Evolutionary conservation across 2,329 filamentous ascomycete genomes (phyloP), one percentile per base, ranked within the genome.

Genomic region (Corniculantispora saksenae): DNA sequence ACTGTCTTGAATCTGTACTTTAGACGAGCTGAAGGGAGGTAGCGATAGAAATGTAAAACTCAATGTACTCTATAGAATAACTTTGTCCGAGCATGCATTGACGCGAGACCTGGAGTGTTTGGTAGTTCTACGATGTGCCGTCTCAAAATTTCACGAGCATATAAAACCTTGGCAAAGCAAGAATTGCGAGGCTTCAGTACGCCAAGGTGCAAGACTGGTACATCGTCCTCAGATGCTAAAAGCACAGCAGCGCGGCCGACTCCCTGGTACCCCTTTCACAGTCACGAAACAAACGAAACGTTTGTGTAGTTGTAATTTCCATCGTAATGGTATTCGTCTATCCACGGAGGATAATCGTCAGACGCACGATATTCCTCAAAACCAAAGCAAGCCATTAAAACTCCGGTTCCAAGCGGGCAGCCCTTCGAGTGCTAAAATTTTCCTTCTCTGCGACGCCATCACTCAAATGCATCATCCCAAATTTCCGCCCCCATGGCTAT

Each of bases 331-430:
- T 77, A 79, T 78, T 80, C 72, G 75, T 79, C 77, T 80, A 80
- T 78, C 73, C 73, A 75, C 74, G 72, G 72, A 76, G 76, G 73
- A 79, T 74, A 72, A 76, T 79, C 75, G 76, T 78, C 74, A 78
- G 73, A 78, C 72, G 75, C 73, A 76, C 76, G 71, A 76, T 77
- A 74, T 74, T 78, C 76, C 76, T 75, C 72, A 75, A 78, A 79
- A 76, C 74, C 77, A 78, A 68, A 79, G 77, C 77, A 79, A 77
- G 75, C 77, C 77, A 76, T 77, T 75, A 76, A 79, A 80, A 78
- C 80, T 79, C 79, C 67, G 72, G 73, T 80, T 79, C 77, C 77
- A 77, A 79, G 78, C 76, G 76, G 50, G 76, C 77, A 77, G 76
- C 75, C 77, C 73, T 77, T 74, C 76, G 74, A 50, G 74, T 73